Conservation (phyloP, 1,284 basidiomycete species). For the Apiotrichum akiyoshidainum region DNA sequence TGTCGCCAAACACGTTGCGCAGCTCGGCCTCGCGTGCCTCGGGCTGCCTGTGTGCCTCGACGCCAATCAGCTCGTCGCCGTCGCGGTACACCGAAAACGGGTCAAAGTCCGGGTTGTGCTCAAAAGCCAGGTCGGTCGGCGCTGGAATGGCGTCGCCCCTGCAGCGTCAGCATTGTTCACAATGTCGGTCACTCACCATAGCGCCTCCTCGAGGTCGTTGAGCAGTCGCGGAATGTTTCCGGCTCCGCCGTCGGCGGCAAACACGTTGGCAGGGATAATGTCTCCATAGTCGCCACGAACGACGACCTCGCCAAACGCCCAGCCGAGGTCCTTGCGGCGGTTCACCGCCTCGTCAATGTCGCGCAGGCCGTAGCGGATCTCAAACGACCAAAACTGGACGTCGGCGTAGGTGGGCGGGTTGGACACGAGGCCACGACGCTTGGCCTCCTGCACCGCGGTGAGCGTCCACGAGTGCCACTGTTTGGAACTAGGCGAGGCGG, state of each 20-base stretch:
- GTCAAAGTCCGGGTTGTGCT: slow-evolving; percentile 41
- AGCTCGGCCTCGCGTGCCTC: slow-evolving; percentile 17
- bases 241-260: slow-evolving; percentile 24
- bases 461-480: slow-evolving; percentile 37
- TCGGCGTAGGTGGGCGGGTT: slow-evolving; percentile 24
- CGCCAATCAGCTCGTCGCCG: slow-evolving; percentile 24
- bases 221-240: slow-evolving; percentile 39
- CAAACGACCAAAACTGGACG: slow-evolving; percentile 38
- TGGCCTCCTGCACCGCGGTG: slow-evolving; percentile 40
- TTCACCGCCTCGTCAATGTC: slow-evolving; percentile 47
- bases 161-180: slow-evolving; percentile 8
- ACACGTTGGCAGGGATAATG: slow-evolving; percentile 30
- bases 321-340: slow-evolving; percentile 38
- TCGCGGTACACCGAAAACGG: slow-evolving; percentile 34
- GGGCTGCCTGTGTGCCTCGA: slow-evolving; percentile 1
- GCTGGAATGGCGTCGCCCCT: slow-evolving; percentile 46
- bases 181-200: slow-evolving; percentile 32
- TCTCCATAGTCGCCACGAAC: slow-evolving; percentile 35
- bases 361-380: slow-evolving; percentile 34
- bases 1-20: slow-evolving; percentile 16
- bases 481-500: not conserved
- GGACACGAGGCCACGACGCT: slow-evolving; percentile 26
- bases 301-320: slow-evolving; percentile 37
- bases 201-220: slow-evolving; percentile 45
- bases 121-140: slow-evolving; percentile 41